phyloP scores from a whole-genome alignment of 331 rosid genomes.

The Pyracantha coccinea region DNA sequence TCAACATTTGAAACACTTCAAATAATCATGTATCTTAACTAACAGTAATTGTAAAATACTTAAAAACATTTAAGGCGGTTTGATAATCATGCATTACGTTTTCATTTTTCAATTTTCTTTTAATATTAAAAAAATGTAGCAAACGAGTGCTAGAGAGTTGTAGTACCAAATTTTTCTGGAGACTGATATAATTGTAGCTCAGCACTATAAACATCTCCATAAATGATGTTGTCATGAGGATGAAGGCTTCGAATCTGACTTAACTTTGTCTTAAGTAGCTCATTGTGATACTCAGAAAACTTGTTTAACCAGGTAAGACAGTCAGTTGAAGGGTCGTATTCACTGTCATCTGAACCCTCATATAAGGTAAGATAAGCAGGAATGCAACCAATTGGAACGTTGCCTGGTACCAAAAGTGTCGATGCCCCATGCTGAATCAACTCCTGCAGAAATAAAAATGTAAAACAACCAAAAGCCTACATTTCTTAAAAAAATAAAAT shows the following conservation, averaged over 20 bases:
- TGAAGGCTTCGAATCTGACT: constrained; percentile 23
- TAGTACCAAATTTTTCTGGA: neutral
- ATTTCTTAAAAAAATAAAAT: neutral
- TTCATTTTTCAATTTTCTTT: too few species aligned
- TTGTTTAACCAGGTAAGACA: constrained; percentile 40
- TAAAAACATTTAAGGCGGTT: too few species aligned
- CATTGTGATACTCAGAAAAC: constrained; percentile 30
- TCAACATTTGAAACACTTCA: neutral
- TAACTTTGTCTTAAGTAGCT: constrained; percentile 30
- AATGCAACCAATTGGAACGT: constrained; percentile 42
- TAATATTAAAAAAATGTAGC: too few species aligned
- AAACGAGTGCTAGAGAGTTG: neutral
- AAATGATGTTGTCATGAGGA: constrained; percentile 37
- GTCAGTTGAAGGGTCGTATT: constrained; percentile 28
- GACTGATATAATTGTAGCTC: neutral
- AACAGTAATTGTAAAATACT: too few species aligned
- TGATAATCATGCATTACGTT: too few species aligned
- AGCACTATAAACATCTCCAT: constrained; percentile 39
- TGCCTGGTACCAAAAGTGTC: constrained; percentile 44
- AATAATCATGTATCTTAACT: too few species aligned
- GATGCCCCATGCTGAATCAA: constrained; percentile 40
- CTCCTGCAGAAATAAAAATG: constrained; percentile 15
- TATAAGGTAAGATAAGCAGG: constrained; percentile 16
- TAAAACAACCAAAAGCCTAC: neutral
- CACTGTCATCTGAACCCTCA: constrained; percentile 12